Evolutionary conservation across 208 protist genomes (phyloP), one percentile per base, ranked within the genome.

Genomic region (Porcisia deanei): DNA sequence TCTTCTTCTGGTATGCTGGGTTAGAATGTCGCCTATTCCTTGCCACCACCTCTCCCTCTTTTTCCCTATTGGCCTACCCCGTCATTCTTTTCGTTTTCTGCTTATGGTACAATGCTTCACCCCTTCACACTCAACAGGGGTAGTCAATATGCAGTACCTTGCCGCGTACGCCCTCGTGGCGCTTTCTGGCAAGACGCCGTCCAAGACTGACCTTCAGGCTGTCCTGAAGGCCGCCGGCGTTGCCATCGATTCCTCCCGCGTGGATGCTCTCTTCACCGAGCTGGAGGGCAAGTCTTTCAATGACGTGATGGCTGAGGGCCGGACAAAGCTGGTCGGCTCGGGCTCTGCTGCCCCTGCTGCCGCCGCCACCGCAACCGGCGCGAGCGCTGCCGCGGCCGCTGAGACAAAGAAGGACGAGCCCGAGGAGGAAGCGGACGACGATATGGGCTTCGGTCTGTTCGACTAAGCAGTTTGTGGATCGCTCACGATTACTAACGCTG

Each of bases 271-370:
- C 66, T 94, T 97, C 73, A 75, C 77, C 16, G 87, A 96, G 83
- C 70, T 98, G 41, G 87, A 93, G 66, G 97, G 93, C 53, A 98
- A 98, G 93, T 90, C 87, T 83, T 90, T 98, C 68, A 87, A 98
- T 54, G 91, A 94, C 68, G 22, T 98, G 64, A 88, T 93, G 80
- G 81, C 79, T 2, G 86, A 94, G 78, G 97, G 97, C 75, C 92
- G 89, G 84, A 73, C 85, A 25, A 98, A 98, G 87, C 86, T 98
- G 22, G 94, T 92, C 3, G 91, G 86, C 57, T 71, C 79, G 64
- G 88, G 89, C 57, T 86, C 84, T 54, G 79, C 78, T 49, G 80
- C 85, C 63, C 67, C 88, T 43, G 74, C 86, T 57, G 82, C 82
- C n/a, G 77, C 73, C 20, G 83, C 75, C 49, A 70, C 81, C 60